Evolutionary conservation across 2,329 filamentous ascomycete species (phyloP).

Genomic region (Seiridium unicorne): DNA sequence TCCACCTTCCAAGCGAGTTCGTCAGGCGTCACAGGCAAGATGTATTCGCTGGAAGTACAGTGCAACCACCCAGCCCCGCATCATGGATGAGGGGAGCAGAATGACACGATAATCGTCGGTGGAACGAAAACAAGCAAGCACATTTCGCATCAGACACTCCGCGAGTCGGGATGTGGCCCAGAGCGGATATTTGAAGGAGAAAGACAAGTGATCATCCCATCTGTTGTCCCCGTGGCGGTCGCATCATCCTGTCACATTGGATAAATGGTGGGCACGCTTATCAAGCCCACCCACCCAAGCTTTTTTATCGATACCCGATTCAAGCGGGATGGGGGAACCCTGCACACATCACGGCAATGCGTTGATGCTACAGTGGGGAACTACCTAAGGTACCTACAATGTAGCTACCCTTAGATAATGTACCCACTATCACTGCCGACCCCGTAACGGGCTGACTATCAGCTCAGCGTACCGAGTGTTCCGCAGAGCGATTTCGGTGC

Average conservation of each 20-base stretch:
- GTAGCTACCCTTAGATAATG: no score
- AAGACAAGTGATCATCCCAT: not conserved
- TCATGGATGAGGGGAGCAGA: not conserved
- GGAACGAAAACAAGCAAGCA: not conserved
- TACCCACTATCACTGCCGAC: no score
- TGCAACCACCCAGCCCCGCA: slow-evolving; percentile 1
- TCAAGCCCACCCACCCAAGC: not conserved
- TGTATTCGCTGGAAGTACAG: not conserved
- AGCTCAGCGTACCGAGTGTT: no score
- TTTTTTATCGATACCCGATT: not conserved
- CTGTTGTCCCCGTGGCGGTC: slow-evolving; percentile 4
- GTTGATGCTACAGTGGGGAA: no score
- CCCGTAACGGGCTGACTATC: no score
- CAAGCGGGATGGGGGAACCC: not conserved
- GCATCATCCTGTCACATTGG: slow-evolving; percentile 8
- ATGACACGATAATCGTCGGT: not conserved
- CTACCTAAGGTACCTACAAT: no score
- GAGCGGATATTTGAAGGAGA: not conserved
- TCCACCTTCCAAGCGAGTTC: not conserved
- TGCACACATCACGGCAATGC: no score
- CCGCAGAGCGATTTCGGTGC: no score
- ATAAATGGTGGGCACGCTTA: not conserved
- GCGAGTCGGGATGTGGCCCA: not conserved
- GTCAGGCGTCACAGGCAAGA: not conserved
- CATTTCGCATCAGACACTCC: not conserved